These are phyloP conservation scores for Massarina eburnea DNA, from an alignment of 2,329 filamentous ascomycete genomes.

Conservation along the genomic window DNA sequence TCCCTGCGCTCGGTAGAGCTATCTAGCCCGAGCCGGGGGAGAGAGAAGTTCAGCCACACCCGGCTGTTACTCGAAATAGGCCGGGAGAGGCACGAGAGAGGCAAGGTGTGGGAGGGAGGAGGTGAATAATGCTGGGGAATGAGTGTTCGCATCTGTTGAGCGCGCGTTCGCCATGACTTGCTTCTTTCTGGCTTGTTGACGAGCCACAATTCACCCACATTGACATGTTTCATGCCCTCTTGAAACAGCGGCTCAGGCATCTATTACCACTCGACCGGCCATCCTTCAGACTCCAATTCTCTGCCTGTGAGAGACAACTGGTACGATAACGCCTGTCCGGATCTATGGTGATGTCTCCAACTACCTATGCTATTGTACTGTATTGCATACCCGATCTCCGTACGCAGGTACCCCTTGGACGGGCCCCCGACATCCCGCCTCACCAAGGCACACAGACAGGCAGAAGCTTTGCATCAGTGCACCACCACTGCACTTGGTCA, in stretches of 20 bases:
- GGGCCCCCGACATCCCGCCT: too few relatives aligned
- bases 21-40: conserved; percentile 1
- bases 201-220: neutral
- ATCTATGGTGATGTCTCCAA: too few relatives aligned
- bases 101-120: neutral
- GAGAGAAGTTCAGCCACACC: neutral
- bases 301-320: neutral
- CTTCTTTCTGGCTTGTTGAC: neutral
- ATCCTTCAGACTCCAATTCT: neutral
- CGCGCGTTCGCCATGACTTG: neutral
- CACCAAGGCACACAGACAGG: too few relatives aligned
- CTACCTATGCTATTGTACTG: too few relatives aligned
- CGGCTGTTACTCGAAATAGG: neutral
- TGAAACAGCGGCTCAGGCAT: conserved; percentile 1
- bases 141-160: neutral
- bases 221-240: neutral
- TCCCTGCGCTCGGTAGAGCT: neutral
- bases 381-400: neutral
- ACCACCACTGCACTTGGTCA: too few relatives aligned
- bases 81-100: neutral
- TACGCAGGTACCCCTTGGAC: neutral
- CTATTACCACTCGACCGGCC: neutral
- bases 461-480: too few relatives aligned
- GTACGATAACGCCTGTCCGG: too few relatives aligned
- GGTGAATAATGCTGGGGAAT: neutral